Evolutionary conservation across 2,329 filamentous ascomycete genomes (phyloP).

Genomic region (Penicillium sp.): DNA sequence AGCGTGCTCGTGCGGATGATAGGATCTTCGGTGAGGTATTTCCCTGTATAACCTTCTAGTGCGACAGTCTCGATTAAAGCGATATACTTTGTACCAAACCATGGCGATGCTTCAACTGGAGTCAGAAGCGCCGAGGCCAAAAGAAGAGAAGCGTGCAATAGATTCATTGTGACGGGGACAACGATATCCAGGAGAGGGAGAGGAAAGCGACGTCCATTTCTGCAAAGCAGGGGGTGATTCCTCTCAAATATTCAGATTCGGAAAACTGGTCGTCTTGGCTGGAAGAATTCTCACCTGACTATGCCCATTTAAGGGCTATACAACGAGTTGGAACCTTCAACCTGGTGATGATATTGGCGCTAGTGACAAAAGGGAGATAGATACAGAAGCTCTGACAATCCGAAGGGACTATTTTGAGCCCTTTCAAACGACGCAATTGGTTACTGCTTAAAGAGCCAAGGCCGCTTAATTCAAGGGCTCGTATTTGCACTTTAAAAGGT

Average conservation of each 20-base stretch:
- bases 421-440: background rate
- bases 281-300: background rate
- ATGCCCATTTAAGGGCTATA: conserved; percentile 2
- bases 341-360: background rate
- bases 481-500: conserved; percentile 3
- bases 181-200: background rate
- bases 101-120: conserved; percentile 10
- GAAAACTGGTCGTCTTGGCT: conserved; percentile 1
- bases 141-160: background rate
- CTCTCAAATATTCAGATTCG: background rate
- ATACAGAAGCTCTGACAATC: background rate
- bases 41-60: conserved; percentile 6
- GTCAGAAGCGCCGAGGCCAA: background rate
- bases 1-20: conserved; percentile 8
- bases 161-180: background rate
- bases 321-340: conserved; percentile 1
- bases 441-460: background rate
- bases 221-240: background rate
- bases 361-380: background rate
- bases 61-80: conserved; percentile 8
- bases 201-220: background rate
- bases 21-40: conserved; percentile 7
- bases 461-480: conserved; percentile 4
- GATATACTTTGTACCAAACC: conserved; percentile 18
- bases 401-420: background rate